Conservation (phyloP, 305 asterid species). For the Fraxinus xanthoxyloides region DNA sequence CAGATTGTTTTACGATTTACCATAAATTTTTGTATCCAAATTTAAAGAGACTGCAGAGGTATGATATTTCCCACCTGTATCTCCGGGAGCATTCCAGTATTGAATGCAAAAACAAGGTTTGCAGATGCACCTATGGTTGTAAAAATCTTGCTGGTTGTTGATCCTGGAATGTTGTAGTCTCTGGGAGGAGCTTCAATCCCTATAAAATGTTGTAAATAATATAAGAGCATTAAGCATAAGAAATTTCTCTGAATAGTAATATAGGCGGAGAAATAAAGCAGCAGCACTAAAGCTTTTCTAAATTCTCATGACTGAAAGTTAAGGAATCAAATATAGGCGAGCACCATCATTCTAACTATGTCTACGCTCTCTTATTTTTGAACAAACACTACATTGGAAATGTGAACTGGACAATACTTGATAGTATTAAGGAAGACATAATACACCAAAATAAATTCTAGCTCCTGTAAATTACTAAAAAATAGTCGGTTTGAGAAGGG, state of each 20-base stretch:
- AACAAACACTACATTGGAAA: neutral
- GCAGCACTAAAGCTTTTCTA: neutral
- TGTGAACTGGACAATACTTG: neutral
- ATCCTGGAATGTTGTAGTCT: conserved; percentile 67
- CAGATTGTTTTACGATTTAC: neutral
- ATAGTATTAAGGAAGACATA: neutral
- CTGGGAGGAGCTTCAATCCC: conserved; percentile 77
- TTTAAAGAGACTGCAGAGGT: neutral
- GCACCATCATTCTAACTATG: neutral
- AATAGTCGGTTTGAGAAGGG: neutral
- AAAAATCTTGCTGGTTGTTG: conserved; percentile 47
- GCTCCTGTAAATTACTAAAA: neutral
- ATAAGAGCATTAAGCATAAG: neutral
- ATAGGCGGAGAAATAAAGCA: neutral
- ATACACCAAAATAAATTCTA: neutral
- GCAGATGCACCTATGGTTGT: conserved; percentile 78
- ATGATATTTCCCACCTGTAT: conserved; percentile 59
- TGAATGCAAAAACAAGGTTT: conserved; percentile 84
- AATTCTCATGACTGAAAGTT: neutral
- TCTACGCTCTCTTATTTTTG: neutral
- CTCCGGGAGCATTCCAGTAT: conserved; percentile 99
- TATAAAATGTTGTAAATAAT: conserved; percentile 21
- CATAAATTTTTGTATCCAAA: neutral
- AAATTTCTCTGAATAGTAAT: neutral
- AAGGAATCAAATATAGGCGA: neutral